Evolutionary conservation across 257 asterid species (phyloP).

Genomic region (Osmanthus fragrans): DNA sequence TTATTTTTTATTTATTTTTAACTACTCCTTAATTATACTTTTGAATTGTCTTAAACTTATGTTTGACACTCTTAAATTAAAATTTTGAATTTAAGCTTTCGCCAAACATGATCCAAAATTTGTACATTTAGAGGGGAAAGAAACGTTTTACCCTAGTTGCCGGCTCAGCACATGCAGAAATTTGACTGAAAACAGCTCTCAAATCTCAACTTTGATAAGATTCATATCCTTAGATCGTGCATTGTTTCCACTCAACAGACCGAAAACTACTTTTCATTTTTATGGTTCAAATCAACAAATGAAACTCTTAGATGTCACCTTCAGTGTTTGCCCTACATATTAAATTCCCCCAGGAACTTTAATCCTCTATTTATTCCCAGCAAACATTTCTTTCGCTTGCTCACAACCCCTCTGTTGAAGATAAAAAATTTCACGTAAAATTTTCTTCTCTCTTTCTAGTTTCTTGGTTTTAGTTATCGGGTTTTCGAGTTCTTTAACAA

Average conservation of each 20-base stretch:
- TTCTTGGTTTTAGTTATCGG: not conserved
- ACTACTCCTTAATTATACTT: too few relatives aligned
- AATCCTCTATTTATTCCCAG: conserved; percentile 62
- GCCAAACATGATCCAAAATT: too few relatives aligned
- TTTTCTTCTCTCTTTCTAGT: not conserved
- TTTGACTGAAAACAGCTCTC: not conserved
- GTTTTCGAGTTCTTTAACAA: not conserved
- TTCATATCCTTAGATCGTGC: not conserved
- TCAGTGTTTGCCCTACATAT: conserved; percentile 29
- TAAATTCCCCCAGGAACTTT: conserved; percentile 16
- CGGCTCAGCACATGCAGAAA: not conserved
- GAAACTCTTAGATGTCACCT: conserved; percentile 38
- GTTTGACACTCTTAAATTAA: too few relatives aligned
- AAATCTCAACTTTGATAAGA: not conserved
- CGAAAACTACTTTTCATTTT: conserved; percentile 6
- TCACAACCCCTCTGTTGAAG: conserved; percentile 29
- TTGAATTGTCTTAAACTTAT: too few relatives aligned
- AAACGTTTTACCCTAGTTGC: too few relatives aligned
- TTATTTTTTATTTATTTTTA: too few relatives aligned
- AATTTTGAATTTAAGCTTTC: too few relatives aligned
- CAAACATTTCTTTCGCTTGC: conserved; percentile 37
- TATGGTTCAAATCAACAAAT: conserved; percentile 51
- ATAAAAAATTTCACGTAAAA: conserved; percentile 3
- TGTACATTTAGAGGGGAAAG: too few relatives aligned
- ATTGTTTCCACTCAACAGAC: not conserved